Evolutionary conservation across 768 basidiomycete genomes (phyloP).

Genomic region (Basidioascus undulatus): DNA sequence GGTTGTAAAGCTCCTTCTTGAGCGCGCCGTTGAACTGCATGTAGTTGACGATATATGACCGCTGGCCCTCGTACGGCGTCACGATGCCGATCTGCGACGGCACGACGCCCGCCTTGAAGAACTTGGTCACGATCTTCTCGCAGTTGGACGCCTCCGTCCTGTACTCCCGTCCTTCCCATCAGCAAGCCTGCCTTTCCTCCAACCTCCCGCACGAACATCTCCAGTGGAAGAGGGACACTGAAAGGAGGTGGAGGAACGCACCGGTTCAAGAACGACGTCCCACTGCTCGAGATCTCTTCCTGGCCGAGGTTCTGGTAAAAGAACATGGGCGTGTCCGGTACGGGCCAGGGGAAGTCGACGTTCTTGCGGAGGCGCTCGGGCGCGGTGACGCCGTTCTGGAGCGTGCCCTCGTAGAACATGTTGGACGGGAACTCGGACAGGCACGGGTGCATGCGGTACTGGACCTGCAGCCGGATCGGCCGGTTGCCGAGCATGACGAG

Average conservation of each 20-base stretch:
- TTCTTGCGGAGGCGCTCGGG: slow-evolving; percentile 93
- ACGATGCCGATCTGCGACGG: slow-evolving; percentile 93
- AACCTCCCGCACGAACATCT: not conserved
- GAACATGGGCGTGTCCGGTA: slow-evolving; percentile 94
- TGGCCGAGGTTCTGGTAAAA: slow-evolving; percentile 99
- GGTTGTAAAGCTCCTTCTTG: slow-evolving; percentile 98
- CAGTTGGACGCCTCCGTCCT: slow-evolving; percentile 97
- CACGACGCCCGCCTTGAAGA: slow-evolving; percentile 96
- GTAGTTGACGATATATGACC: slow-evolving; percentile 93
- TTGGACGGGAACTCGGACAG: slow-evolving; percentile 97
- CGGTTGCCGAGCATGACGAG: slow-evolving; percentile 84
- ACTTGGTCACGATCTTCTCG: slow-evolving; percentile 98
- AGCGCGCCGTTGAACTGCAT: slow-evolving; percentile 99
- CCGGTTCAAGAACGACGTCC: slow-evolving; percentile 95
- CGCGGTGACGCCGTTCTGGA: slow-evolving; percentile 97
- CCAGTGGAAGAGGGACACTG: not conserved
- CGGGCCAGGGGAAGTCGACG: slow-evolving; percentile 97
- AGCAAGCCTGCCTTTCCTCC: not conserved
- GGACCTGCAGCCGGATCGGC: slow-evolving; percentile 93
- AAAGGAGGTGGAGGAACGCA: slow-evolving; percentile 13
- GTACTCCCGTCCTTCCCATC: too few relatives aligned
- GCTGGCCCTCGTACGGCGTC: slow-evolving; percentile 95
- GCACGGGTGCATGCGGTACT: slow-evolving; percentile 99
- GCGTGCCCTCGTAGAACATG: slow-evolving; percentile 98
- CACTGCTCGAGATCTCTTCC: slow-evolving; percentile 94